Evolutionary conservation across 2,329 filamentous ascomycete genomes (phyloP).

Genomic region (Exophiala bonariae): DNA sequence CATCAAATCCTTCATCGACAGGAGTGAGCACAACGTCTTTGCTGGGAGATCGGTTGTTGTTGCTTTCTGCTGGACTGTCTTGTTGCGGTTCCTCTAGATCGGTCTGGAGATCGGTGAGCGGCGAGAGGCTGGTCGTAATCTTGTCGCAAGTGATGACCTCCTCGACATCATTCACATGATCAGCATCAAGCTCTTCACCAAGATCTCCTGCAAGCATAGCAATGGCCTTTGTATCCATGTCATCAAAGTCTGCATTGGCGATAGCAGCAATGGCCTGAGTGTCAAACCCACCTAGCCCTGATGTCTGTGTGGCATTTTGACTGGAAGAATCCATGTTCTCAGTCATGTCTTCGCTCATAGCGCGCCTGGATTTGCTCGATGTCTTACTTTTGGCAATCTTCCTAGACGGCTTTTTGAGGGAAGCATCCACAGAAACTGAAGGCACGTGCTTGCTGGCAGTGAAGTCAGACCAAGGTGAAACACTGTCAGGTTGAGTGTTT

Average conservation of each 20-base stretch:
- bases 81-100: no score
- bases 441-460: conserved; percentile 71
- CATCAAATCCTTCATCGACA: conserved; percentile 30
- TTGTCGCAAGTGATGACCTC: no score
- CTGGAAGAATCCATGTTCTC: conserved; percentile 26
- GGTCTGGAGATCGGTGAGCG: no score
- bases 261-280: conserved; percentile 29
- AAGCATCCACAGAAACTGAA: conserved; percentile 16
- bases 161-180: conserved; percentile 27
- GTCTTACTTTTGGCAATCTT: conserved; percentile 32
- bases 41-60: no score
- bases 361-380: conserved; percentile 16
- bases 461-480: conserved; percentile 83
- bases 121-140: no score
- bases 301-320: conserved; percentile 32
- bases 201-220: conserved; percentile 25
- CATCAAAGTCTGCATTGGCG: conserved; percentile 26
- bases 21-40: conserved; percentile 31
- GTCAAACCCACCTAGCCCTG: conserved; percentile 24
- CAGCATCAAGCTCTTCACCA: conserved; percentile 34
- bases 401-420: neutral
- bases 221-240: conserved; percentile 29
- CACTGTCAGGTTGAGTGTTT: conserved; percentile 23
- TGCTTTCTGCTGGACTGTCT: no score
- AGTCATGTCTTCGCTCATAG: conserved; percentile 19